A percentile compares a stretch with the other conserved stretches of the same genome.
These are phyloP conservation scores for Arthrinium phaeospermum DNA, from an alignment of 2,329 filamentous ascomycete species.

Conservation along the genomic window DNA sequence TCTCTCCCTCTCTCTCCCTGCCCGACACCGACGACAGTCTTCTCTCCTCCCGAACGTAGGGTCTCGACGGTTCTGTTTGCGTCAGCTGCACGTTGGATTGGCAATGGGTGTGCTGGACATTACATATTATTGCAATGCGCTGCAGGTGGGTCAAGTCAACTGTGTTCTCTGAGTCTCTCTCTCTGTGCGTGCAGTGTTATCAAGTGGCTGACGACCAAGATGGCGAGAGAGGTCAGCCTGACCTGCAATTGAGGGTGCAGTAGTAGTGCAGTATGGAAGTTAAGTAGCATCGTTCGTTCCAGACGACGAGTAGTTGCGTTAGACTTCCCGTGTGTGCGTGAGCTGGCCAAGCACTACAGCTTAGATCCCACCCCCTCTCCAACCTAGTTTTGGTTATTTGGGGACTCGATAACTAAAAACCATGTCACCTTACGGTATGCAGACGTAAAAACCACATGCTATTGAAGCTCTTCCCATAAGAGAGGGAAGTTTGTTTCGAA, in stretches of 20 bases:
- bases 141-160: not conserved
- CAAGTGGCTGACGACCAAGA: not conserved
- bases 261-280: no score
- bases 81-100: not conserved
- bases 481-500: conserved; percentile 9
- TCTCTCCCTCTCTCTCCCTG: no score
- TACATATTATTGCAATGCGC: not conserved
- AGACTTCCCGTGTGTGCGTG: conserved; percentile 9
- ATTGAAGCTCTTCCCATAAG: conserved; percentile 3
- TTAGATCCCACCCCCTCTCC: not conserved
- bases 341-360: conserved; percentile 6
- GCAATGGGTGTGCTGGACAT: not conserved
- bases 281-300: not conserved
- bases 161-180: not conserved
- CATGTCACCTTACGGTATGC: conserved; percentile 4
- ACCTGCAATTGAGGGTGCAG: not conserved
- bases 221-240: not conserved
- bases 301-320: conserved; percentile 1
- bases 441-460: conserved; percentile 16
- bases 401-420: not conserved
- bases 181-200: not conserved
- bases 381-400: conserved; percentile 6
- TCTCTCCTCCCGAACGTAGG: not conserved
- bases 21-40: not conserved
- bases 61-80: conserved; percentile 10